Evolutionary conservation across 805 yeast species (phyloP).

Genomic region (Candida sanyiensis): DNA sequence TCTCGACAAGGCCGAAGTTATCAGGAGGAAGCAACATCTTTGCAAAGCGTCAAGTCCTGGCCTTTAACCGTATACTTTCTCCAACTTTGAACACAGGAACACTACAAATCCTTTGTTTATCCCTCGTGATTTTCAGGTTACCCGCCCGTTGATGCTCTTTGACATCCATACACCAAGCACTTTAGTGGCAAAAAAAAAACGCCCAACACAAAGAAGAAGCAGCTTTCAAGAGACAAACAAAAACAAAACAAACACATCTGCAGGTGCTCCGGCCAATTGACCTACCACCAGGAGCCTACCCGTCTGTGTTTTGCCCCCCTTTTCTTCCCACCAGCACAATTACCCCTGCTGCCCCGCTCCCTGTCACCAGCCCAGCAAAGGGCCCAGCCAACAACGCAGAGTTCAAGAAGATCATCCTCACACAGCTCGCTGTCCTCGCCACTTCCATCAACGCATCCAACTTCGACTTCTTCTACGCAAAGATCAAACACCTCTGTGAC

Average conservation of each 20-base stretch:
- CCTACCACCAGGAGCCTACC: constrained; percentile 1
- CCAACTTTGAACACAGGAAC: too few species aligned
- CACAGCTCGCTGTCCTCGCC: constrained; percentile 50
- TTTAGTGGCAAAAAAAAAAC: constrained; percentile 4
- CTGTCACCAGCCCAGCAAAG: constrained; percentile 11
- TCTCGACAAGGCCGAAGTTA: constrained; percentile 86
- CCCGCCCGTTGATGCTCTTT: background rate
- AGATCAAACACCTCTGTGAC: constrained; percentile 43
- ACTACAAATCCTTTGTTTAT: too few species aligned
- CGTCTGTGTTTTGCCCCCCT: constrained; percentile 1
- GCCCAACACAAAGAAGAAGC: constrained; percentile 1
- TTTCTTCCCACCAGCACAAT: constrained; percentile 5
- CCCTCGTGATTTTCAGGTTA: too few species aligned
- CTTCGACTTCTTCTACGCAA: constrained; percentile 34
- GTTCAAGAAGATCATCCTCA: constrained; percentile 33
- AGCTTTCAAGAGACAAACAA: background rate
- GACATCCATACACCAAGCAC: constrained; percentile 2
- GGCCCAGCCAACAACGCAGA: constrained; percentile 9
- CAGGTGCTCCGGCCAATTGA: constrained; percentile 5
- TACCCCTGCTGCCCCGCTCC: constrained; percentile 7
- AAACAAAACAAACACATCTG: constrained; percentile 3
- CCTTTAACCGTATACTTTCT: too few species aligned
- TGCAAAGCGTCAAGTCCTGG: too few species aligned
- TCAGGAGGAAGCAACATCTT: constrained; percentile 90
- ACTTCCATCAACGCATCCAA: constrained; percentile 38